A percentile compares a stretch with the other conserved stretches of the same genome.
These are phyloP conservation scores for Musa schizocarpa DNA, from an alignment of 176 grass and related monocot genomes.

Conservation along the genomic window DNA sequence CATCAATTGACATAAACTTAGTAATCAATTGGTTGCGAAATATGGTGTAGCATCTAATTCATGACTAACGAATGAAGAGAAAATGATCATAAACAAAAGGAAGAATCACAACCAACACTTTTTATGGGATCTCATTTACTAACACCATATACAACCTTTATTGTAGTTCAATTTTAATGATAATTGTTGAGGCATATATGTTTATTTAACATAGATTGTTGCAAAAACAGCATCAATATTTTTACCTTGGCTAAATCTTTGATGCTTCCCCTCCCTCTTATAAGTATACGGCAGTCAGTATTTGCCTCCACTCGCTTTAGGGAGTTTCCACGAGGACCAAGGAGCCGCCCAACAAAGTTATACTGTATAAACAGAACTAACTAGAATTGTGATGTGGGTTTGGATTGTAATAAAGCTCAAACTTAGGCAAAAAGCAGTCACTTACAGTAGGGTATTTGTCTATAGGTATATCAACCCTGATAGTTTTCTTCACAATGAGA, in stretches of 20 bases:
- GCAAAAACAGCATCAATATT: not conserved
- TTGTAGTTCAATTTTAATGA: too few relatives aligned
- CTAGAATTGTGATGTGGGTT: too few relatives aligned
- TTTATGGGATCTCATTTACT: too few relatives aligned
- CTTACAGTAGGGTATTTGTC: slow-evolving; percentile 93
- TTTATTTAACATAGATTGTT: not conserved
- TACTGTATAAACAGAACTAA: slow-evolving; percentile 33
- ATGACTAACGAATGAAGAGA: too few relatives aligned
- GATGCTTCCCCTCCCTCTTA: slow-evolving; percentile 87
- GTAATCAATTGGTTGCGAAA: too few relatives aligned
- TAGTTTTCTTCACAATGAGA: slow-evolving; percentile 84
- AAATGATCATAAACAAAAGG: too few relatives aligned
- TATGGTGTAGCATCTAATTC: too few relatives aligned
- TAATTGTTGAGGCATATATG: not conserved
- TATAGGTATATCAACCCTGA: slow-evolving; percentile 80
- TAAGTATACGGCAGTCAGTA: slow-evolving; percentile 82
- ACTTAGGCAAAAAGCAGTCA: slow-evolving; percentile 20
- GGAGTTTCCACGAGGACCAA: slow-evolving; percentile 95
- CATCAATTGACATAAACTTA: too few relatives aligned
- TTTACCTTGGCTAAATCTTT: slow-evolving; percentile 86
- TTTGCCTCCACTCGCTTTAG: slow-evolving; percentile 87
- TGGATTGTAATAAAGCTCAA: not conserved
- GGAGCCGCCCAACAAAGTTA: slow-evolving; percentile 92
- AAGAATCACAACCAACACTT: too few relatives aligned
- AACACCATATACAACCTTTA: too few relatives aligned